phyloP scores from a whole-genome alignment of 371 early-diverging fungal genomes.

The Mortierella sp. region DNA sequence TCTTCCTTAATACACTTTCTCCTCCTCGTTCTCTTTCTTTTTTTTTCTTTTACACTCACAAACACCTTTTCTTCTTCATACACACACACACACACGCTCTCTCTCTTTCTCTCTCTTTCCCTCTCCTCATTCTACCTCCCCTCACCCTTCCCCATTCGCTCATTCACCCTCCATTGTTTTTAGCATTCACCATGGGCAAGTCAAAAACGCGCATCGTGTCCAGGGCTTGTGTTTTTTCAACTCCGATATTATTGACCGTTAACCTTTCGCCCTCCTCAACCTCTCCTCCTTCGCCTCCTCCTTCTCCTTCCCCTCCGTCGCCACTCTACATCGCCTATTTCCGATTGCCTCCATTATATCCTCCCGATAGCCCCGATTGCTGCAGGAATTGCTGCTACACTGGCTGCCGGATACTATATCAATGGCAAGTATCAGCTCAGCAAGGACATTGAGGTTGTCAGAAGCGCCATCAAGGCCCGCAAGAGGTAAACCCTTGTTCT shows the following conservation, averaged over 20 bases:
- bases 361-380: conserved; percentile 13
- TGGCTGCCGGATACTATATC: conserved; percentile 31
- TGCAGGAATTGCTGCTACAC: conserved; percentile 26
- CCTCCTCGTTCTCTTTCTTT: background rate
- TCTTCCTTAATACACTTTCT: background rate
- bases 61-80: background rate
- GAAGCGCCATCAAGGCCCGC: conserved; percentile 3
- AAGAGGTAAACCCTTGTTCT: conserved; percentile 10
- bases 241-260: background rate
- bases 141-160: background rate
- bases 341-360: no score
- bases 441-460: conserved; percentile 28
- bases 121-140: background rate
- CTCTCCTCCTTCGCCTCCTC: background rate
- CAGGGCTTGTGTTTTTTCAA: background rate
- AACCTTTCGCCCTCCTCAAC: background rate
- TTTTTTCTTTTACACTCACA: background rate
- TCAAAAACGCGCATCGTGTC: background rate
- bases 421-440: conserved; percentile 39
- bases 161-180: background rate
- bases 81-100: background rate
- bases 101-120: background rate
- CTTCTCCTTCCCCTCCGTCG: no score
- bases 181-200: conserved; percentile 12
- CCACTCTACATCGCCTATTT: no score